Conservation (phyloP, 1,139 yeast genomes). For the Taiozyma sp. region DNA sequence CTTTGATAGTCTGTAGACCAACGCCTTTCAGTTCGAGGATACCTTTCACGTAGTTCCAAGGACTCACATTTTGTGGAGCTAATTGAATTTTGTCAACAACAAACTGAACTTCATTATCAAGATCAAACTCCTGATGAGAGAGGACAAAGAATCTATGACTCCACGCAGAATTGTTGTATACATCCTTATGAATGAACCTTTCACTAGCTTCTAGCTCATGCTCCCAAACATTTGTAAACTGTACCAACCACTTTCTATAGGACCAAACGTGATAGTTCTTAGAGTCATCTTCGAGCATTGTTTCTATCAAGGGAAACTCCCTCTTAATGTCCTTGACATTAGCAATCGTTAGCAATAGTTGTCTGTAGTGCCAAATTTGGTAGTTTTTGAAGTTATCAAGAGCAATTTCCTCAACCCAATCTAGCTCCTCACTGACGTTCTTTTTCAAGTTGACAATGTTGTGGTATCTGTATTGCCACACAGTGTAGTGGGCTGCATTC, state of each 20-base stretch:
- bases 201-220: conserved; percentile 53
- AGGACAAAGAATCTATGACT: conserved; percentile 63
- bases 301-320: conserved; percentile 59
- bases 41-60: conserved; percentile 82
- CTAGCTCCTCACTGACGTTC: conserved; percentile 43
- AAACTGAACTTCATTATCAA: conserved; percentile 42
- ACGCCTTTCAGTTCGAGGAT: conserved; percentile 31
- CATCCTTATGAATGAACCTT: conserved; percentile 52
- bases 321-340: conserved; percentile 38
- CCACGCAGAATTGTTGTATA: conserved; percentile 94
- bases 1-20: conserved; percentile 34
- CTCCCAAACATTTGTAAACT: conserved; percentile 42
- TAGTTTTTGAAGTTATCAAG: conserved; percentile 81
- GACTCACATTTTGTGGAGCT: conserved; percentile 82
- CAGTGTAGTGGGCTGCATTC: conserved; percentile 89
- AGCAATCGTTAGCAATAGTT: conserved; percentile 34
- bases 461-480: conserved; percentile 76
- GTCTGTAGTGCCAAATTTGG: conserved; percentile 94
- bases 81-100: conserved; percentile 40
- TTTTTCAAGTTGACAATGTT: conserved; percentile 40
- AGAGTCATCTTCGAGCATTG: conserved; percentile 71
- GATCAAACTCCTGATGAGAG: conserved; percentile 19
- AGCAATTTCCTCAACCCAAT: conserved; percentile 79
- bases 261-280: conserved; percentile 98
- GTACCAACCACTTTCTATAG: conserved; percentile 76